These are phyloP conservation scores for Microthlaspi erraticum DNA, from an alignment of 345 rosid species.

Conservation along the genomic window DNA sequence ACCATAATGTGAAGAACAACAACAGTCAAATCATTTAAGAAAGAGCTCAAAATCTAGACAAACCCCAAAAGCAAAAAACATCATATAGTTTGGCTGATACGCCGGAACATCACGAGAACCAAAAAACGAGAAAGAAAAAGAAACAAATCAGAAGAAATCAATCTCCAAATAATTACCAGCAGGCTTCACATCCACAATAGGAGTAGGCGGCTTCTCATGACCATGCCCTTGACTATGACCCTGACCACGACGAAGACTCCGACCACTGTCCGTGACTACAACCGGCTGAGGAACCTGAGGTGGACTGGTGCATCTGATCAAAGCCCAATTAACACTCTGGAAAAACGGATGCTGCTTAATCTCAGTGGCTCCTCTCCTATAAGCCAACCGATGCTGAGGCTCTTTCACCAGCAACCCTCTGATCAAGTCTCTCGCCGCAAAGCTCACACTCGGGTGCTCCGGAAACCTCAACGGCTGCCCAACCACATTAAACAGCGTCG, in stretches of 20 bases:
- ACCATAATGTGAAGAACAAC: constrained; percentile 8
- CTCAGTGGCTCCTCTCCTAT: constrained; percentile 83
- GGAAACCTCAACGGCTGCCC: constrained; percentile 80
- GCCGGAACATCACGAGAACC: constrained; percentile 2
- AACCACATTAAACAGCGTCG: constrained; percentile 73
- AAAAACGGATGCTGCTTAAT: constrained; percentile 86
- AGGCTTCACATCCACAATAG: constrained; percentile 55
- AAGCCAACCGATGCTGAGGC: constrained; percentile 77
- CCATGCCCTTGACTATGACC: constrained; percentile 1
- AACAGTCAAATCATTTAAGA: constrained; percentile 23
- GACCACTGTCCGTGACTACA: constrained; percentile 36
- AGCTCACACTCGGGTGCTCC: constrained; percentile 72
- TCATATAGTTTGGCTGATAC: constrained; percentile 9
- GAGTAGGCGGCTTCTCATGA: constrained; percentile 41
- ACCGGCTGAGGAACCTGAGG: constrained; percentile 67
- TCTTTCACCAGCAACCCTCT: constrained; percentile 81
- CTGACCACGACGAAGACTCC: constrained; percentile 25
- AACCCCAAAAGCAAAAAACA: constrained; percentile 10
- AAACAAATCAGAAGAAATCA: constrained; percentile 65
- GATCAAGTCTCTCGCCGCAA: constrained; percentile 78
- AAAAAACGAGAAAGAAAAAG: background rate
- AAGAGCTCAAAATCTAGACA: constrained; percentile 17
- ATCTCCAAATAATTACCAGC: constrained; percentile 73
- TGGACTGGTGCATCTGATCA: constrained; percentile 78
- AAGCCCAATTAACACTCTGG: constrained; percentile 82